phyloP scores from a whole-genome alignment of 2,329 filamentous ascomycete species.

The Trichoderma sp. region DNA sequence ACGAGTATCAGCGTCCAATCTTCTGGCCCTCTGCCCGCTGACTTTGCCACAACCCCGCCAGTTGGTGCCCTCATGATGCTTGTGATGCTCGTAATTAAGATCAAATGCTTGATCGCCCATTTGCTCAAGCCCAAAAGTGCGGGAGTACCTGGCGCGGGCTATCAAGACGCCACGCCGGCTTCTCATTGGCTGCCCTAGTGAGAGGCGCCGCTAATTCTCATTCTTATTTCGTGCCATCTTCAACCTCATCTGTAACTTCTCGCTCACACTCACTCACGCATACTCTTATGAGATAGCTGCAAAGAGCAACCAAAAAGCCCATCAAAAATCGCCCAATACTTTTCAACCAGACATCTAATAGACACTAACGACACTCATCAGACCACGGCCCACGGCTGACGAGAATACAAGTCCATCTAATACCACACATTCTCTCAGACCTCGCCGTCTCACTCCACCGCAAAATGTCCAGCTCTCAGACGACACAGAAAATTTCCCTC shows the following conservation, averaged over 20 bases:
- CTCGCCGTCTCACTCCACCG: neutral
- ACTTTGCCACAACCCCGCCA: conserved; percentile 15
- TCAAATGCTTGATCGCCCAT: neutral
- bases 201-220: neutral
- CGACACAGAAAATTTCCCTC: conserved; percentile 54
- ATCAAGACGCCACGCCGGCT: neutral
- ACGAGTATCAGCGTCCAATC: neutral
- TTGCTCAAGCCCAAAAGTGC: neutral
- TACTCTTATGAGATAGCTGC: neutral
- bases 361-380: too few relatives aligned
- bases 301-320: neutral
- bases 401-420: too few relatives aligned
- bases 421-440: neutral
- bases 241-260: conserved; percentile 2
- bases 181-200: neutral
- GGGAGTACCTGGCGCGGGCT: neutral
- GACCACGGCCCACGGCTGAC: too few relatives aligned
- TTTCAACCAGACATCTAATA: too few relatives aligned
- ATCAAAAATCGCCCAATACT: too few relatives aligned
- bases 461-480: conserved; percentile 47
- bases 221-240: neutral
- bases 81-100: neutral
- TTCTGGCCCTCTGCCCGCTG: neutral
- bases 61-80: neutral
- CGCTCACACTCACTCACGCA: neutral